Evolutionary conservation across 2,329 filamentous ascomycete genomes (phyloP).

Genomic region (Ophiocordyceps sinensis): DNA sequence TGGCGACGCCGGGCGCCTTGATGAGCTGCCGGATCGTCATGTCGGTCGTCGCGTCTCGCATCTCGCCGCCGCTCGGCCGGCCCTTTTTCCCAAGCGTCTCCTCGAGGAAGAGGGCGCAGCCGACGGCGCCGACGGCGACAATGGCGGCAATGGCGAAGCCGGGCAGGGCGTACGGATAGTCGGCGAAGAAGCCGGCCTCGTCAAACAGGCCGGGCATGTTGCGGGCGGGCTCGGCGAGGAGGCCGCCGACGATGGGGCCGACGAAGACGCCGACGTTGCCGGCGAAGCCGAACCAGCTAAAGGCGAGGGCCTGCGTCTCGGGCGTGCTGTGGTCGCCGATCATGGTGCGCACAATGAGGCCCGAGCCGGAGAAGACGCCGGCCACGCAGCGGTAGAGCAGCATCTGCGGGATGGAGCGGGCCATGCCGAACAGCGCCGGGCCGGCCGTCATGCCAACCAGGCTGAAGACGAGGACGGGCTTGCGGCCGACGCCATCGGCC

Average conservation of each 20-base stretch:
- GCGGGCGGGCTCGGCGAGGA: slow-evolving; percentile 49
- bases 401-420: slow-evolving; percentile 58
- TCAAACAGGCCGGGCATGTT: slow-evolving; percentile 46
- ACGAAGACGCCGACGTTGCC: slow-evolving; percentile 62
- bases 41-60: background rate
- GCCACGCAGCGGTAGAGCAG: slow-evolving; percentile 55
- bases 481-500: slow-evolving; percentile 52
- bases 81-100: slow-evolving; percentile 36
- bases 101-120: slow-evolving; percentile 41
- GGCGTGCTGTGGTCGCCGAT: slow-evolving; percentile 57
- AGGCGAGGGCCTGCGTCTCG: slow-evolving; percentile 56
- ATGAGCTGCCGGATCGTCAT: slow-evolving; percentile 30
- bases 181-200: slow-evolving; percentile 26
- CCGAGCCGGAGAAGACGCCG: slow-evolving; percentile 59
- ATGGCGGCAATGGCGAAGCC: slow-evolving; percentile 43
- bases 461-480: slow-evolving; percentile 55
- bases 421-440: slow-evolving; percentile 54
- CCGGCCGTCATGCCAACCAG: slow-evolving; percentile 47
- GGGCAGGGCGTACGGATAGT: slow-evolving; percentile 39
- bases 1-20: slow-evolving; percentile 46
- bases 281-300: slow-evolving; percentile 63
- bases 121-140: slow-evolving; percentile 35
- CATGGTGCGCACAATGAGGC: slow-evolving; percentile 66
- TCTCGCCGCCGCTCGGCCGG: background rate
- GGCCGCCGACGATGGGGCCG: slow-evolving; percentile 56